These are phyloP conservation scores for Cornus florida DNA, from an alignment of 148 eudicot genomes.

Conservation along the genomic window DNA sequence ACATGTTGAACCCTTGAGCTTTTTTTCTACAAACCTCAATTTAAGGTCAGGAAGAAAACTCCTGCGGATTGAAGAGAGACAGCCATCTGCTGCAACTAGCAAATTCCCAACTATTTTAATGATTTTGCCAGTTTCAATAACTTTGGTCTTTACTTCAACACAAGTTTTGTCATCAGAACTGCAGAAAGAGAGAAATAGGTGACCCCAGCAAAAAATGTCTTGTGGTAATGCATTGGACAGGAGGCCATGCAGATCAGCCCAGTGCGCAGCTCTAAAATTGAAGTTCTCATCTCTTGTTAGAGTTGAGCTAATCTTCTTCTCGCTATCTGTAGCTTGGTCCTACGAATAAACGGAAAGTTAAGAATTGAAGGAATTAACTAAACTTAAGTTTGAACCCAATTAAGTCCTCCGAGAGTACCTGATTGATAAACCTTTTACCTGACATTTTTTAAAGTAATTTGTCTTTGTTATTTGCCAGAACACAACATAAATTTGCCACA, in stretches of 20 bases:
- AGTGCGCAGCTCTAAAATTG: conserved; percentile 73
- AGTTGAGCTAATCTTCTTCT: conserved; percentile 34
- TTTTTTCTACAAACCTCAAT: conserved; percentile 45
- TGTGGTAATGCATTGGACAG: conserved; percentile 51
- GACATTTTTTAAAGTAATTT: background rate
- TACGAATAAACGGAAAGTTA: conserved; percentile 14
- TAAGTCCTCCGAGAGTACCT: background rate
- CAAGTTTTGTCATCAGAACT: conserved; percentile 35
- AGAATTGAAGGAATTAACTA: background rate
- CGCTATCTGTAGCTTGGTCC: conserved; percentile 60
- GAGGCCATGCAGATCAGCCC: conserved; percentile 80
- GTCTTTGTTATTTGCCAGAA: background rate
- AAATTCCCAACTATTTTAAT: conserved; percentile 52
- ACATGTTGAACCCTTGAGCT: no score
- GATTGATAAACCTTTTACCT: background rate
- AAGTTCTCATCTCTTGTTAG: conserved; percentile 69
- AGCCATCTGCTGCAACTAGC: conserved; percentile 91
- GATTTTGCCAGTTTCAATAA: conserved; percentile 43
- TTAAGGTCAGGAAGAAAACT: conserved; percentile 58
- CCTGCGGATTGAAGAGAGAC: conserved; percentile 67
- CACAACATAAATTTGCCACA: background rate
- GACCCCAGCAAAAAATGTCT: conserved; percentile 61
- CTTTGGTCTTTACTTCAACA: conserved; percentile 49
- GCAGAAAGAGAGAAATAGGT: conserved; percentile 52
- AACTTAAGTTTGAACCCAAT: background rate